These are phyloP conservation scores for Rhizopogon rudus DNA, from an alignment of 768 basidiomycete species.

Conservation along the genomic window DNA sequence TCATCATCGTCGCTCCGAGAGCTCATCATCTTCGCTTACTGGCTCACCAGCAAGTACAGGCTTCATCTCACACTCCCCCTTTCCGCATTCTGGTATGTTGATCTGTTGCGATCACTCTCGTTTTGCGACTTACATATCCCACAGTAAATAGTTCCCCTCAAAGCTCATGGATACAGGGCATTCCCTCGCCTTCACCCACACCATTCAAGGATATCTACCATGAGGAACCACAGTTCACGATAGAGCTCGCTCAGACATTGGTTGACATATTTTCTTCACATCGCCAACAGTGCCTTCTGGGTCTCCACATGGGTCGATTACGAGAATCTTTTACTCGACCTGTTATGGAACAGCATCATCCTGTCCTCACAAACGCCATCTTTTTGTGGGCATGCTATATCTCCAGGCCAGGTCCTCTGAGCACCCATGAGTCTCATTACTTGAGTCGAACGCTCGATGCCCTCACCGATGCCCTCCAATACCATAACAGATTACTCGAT, in stretches of 20 bases:
- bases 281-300: conserved; percentile 69
- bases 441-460: conserved; percentile 58
- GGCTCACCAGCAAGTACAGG: conserved; percentile 50
- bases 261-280: conserved; percentile 74
- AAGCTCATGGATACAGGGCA: conserved; percentile 43
- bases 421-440: conserved; percentile 70
- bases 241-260: conserved; percentile 66
- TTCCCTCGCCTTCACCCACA: conserved; percentile 48
- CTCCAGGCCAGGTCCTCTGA: conserved; percentile 64
- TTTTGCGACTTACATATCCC: conserved; percentile 6
- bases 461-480: conserved; percentile 58
- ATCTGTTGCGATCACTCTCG: not conserved
- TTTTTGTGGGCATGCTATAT: conserved; percentile 83
- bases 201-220: conserved; percentile 49
- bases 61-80: conserved; percentile 53
- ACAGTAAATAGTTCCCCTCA: conserved; percentile 47
- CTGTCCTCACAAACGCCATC: conserved; percentile 73
- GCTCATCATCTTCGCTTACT: conserved; percentile 46
- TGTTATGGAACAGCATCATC: conserved; percentile 60
- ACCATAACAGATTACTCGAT: conserved; percentile 54
- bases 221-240: conserved; percentile 41
- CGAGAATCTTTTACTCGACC: conserved; percentile 55
- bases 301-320: conserved; percentile 61
- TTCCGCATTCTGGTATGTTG: conserved; percentile 46
- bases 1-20: conserved; percentile 34